Evolutionary conservation across 179 eudicot species (phyloP).

Genomic region (Dionaea muscipula): DNA sequence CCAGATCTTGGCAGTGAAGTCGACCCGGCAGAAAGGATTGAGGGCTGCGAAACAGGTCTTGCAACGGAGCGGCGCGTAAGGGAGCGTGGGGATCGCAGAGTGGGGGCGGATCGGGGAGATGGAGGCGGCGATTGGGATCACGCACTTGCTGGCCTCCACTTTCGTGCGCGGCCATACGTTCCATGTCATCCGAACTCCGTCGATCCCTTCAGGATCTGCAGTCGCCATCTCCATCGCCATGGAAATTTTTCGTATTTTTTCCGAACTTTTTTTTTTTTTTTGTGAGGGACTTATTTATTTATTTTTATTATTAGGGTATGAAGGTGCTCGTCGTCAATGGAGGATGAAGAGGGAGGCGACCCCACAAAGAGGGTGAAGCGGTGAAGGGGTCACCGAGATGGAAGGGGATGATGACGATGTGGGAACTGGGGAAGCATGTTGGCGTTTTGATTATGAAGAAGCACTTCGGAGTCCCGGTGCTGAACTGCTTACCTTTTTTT

Average conservation of each 20-base stretch:
- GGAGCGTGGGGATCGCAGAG: slow-evolving; percentile 44
- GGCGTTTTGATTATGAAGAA: no score
- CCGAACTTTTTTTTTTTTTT: no score
- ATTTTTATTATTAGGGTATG: no score
- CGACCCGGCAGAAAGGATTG: slow-evolving; percentile 63
- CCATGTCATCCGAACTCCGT: slow-evolving; percentile 85
- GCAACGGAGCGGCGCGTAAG: slow-evolving; percentile 76
- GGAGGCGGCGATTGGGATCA: slow-evolving; percentile 79
- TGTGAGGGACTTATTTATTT: no score
- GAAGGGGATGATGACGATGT: no score
- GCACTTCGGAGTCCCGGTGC: no score
- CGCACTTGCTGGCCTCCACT: slow-evolving; percentile 76
- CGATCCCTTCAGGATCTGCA: slow-evolving; percentile 66
- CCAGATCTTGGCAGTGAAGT: slow-evolving; percentile 71
- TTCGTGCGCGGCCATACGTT: slow-evolving; percentile 82
- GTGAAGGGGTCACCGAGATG: no score
- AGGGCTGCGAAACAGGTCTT: slow-evolving; percentile 54
- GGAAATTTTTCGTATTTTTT: background rate
- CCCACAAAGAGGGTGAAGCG: no score
- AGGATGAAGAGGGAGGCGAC: no score
- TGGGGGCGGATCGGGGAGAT: slow-evolving; percentile 66
- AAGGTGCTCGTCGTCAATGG: no score
- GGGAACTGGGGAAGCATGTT: no score
- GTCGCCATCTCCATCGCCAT: slow-evolving; percentile 34
- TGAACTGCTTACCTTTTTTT: no score